Evolutionary conservation across 257 asterid genomes (phyloP), one percentile per base, ranked within the genome.

Genomic region (Primulina eburnea): DNA sequence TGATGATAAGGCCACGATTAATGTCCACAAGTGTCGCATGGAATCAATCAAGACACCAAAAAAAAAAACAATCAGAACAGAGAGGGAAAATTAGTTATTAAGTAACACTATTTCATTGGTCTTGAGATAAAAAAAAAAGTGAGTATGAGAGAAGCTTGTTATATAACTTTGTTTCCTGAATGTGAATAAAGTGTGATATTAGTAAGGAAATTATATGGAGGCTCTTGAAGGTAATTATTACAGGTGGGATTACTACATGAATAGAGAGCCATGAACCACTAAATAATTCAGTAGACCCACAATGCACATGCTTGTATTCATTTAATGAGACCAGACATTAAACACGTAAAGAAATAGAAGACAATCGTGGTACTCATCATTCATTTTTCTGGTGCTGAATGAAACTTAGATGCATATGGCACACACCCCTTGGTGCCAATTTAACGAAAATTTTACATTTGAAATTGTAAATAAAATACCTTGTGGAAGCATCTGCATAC

Each of bases 401-500:
- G 28, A 20, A 65, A 63, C 14, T 35, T 50, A 52, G 52, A 58
- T 8, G 55, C 21, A 61, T 8, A 67, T 6, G 24, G 11, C 35
- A 38, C n/a, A 68, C 59, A 64, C 12, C 34, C 21, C 32, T 58
- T 29, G 24, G 57, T 47, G 68, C 17, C 62, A 64, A 74, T 35
- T n/a, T 14, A 67, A 67, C 40, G 73, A 64, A 26, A 28, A 55
- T 34, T 17, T 55, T 24, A 38, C 33, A 17, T 6, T 71, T 38
- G 28, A 63, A 26, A 53, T 57, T 65, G 43, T 67, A 63, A 29
- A 12, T 55, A 69, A 26, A 75, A 38, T 81, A 93, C 99, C 97
- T 82, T 76, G 96, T 64, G 93, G 80, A 80, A 67, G 82, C 82
- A 82, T 89, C 71, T 81, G 94, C 76, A 90, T 77, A 80, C 83